phyloP scores from a whole-genome alignment of 352 stramenopile genomes.

The Phytophthora tentaculata region DNA sequence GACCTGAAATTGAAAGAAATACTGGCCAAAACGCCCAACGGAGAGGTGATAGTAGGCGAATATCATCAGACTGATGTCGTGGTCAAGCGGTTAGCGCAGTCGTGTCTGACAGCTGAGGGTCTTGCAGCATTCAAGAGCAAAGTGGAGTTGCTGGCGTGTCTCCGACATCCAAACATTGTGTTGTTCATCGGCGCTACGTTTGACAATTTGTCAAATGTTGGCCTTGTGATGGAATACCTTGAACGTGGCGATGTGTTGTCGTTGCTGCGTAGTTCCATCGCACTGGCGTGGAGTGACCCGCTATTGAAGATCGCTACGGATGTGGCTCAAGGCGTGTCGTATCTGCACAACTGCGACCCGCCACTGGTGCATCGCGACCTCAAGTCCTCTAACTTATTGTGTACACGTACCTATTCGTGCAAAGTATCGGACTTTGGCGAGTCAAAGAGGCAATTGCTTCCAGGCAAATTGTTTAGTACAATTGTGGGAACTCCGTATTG shows the following conservation, averaged over 20 bases:
- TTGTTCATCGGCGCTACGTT: conserved; percentile 88
- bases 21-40: conserved; percentile 64
- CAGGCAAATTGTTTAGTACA: conserved; percentile 64
- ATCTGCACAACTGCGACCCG: conserved; percentile 83
- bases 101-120: conserved; percentile 61
- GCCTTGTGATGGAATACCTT: conserved; percentile 81
- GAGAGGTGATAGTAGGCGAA: conserved; percentile 72
- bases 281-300: conserved; percentile 80
- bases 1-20: conserved; percentile 82
- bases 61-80: conserved; percentile 81
- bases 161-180: conserved; percentile 88
- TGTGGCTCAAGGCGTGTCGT: conserved; percentile 80
- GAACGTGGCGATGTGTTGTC: conserved; percentile 73
- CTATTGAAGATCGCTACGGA: conserved; percentile 84
- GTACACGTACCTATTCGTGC: conserved; percentile 74
- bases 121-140: conserved; percentile 78
- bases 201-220: conserved; percentile 81
- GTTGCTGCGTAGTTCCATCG: conserved; percentile 64
- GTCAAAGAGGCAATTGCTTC: conserved; percentile 61
- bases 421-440: conserved; percentile 88
- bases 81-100: conserved; percentile 76
- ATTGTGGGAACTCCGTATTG: conserved; percentile 88
- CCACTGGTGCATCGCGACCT: conserved; percentile 84
- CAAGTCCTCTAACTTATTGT: conserved; percentile 83
- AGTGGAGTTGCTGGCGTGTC: conserved; percentile 78